Percentiles rank a stretch among this genome's conserved stretches.
phyloP scores from a whole-genome alignment of 2,329 filamentous ascomycete species.

The Scleromitrula shiraiana region DNA sequence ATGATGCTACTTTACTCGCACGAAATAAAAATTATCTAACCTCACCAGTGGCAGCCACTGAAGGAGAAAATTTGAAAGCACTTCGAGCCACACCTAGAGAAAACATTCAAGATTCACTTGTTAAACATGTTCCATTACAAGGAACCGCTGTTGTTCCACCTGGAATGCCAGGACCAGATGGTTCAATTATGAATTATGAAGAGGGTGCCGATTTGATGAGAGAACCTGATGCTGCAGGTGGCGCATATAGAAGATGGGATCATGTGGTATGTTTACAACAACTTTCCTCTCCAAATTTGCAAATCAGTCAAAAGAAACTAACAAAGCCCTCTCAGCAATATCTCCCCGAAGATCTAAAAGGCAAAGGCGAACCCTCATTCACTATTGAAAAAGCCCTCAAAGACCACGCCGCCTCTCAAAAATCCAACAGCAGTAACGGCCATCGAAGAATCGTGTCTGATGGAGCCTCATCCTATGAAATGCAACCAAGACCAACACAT shows the following conservation, averaged over 20 bases:
- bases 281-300: neutral
- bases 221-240: conserved; percentile 58
- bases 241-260: conserved; percentile 70
- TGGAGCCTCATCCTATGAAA: conserved; percentile 38
- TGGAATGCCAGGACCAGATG: conserved; percentile 59
- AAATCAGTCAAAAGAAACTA: neutral
- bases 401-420: conserved; percentile 33
- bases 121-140: conserved; percentile 69
- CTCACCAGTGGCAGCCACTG: conserved; percentile 71
- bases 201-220: conserved; percentile 84
- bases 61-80: conserved; percentile 65
- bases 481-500: conserved; percentile 34
- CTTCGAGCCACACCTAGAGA: conserved; percentile 73
- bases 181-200: conserved; percentile 66
- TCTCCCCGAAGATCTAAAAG: conserved; percentile 69
- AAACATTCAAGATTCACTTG: conserved; percentile 66
- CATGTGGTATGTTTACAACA: conserved; percentile 61
- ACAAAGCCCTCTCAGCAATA: conserved; percentile 46
- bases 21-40: conserved; percentile 57
- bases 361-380: conserved; percentile 72
- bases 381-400: conserved; percentile 61
- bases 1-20: conserved; percentile 70
- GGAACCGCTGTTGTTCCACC: conserved; percentile 72
- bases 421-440: conserved; percentile 34
- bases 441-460: conserved; percentile 23